Conservation (phyloP, 352 stramenopile genomes). For the Globisporangium ultimum region DNA sequence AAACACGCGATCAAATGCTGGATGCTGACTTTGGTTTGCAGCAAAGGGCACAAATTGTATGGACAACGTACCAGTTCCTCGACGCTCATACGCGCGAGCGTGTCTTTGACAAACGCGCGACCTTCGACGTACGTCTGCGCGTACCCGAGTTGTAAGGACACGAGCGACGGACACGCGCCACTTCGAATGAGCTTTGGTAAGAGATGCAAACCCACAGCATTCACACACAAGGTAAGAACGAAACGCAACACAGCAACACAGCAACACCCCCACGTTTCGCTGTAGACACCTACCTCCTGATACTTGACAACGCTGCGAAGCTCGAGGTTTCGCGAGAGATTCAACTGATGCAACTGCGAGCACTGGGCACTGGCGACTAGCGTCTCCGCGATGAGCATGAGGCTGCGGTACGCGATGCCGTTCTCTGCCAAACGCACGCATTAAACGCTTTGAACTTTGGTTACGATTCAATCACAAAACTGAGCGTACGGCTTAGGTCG, state of each 20-base stretch:
- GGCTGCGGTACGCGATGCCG: constrained; percentile 34
- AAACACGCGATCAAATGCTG: not conserved
- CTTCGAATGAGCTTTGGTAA: constrained; percentile 42
- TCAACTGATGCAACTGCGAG: constrained; percentile 44
- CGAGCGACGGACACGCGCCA: constrained; percentile 43
- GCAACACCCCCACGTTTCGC: too few species aligned
- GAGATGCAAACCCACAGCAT: not conserved
- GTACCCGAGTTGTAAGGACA: constrained; percentile 43
- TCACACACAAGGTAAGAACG: not conserved
- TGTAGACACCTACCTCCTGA: constrained; percentile 26
- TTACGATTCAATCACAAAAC: not conserved
- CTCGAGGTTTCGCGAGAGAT: constrained; percentile 43
- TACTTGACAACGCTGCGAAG: constrained; percentile 42
- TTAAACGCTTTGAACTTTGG: constrained; percentile 3
- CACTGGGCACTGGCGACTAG: constrained; percentile 29
- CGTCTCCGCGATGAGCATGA: constrained; percentile 37
- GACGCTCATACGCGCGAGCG: constrained; percentile 37
- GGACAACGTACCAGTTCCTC: constrained; percentile 46
- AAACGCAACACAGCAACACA: not conserved
- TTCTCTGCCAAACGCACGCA: constrained; percentile 30
- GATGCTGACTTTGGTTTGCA: not conserved
- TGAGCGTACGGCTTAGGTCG: constrained; percentile 41
- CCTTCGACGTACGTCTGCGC: constrained; percentile 41
- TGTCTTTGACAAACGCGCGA: constrained; percentile 31
- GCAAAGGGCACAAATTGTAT: not conserved